Base-by-base conservation (phyloP, 208 protist species). In the Trypanosoma cruzi region DNA sequence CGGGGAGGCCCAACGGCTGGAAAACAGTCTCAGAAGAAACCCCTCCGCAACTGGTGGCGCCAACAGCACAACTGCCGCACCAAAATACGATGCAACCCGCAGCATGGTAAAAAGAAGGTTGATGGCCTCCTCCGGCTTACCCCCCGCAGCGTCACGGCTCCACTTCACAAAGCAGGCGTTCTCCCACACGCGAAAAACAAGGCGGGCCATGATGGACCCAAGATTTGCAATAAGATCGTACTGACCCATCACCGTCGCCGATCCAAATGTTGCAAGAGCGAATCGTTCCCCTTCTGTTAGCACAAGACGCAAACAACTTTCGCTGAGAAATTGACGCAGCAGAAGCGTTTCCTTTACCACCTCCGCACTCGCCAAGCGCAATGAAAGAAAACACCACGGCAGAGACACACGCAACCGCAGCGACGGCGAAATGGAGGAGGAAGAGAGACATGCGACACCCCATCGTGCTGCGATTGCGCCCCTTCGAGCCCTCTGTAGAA, bases 121-220 rank as follows among this genome's bases (percentile, higher is more conserved):
- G 20, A 77, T 69, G 20, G 81, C 86, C 29, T 66, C 62, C 13
- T 58, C n/a, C 10, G 22, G 34, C 48, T 69, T 65, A 8, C 82
- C 86, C 29, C 55, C 54, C 8, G 81, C 77, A 3, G 77, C 71
- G 54, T 86, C 81, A 52, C 82, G 84, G 64, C 84, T 92, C 91
- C 93, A 97, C 46, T 78, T 79, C 42, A 81, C 77, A 56, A 89
- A 88, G 65, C 90, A 95, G 26, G 85, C 82, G 59, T 86, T 92
- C 71, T 98, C 94, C 81, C 96, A 95, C n/a, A 95, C 77, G 22
- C 89, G 84, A 52, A 97, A 98, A 24, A 98, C 64, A 42, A 97
- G 77, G 22, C 96, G 85, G 18, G 81, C 89, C 14, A 95, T 78
- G 13, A 97, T 63, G 44, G 93, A 90, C 48, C 96, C 96, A 11